Percentiles rank a stretch among this genome's conserved stretches.
Evolutionary conservation across 2,329 filamentous ascomycete species (phyloP).

Genomic region (Alternaria brassicicola): DNA sequence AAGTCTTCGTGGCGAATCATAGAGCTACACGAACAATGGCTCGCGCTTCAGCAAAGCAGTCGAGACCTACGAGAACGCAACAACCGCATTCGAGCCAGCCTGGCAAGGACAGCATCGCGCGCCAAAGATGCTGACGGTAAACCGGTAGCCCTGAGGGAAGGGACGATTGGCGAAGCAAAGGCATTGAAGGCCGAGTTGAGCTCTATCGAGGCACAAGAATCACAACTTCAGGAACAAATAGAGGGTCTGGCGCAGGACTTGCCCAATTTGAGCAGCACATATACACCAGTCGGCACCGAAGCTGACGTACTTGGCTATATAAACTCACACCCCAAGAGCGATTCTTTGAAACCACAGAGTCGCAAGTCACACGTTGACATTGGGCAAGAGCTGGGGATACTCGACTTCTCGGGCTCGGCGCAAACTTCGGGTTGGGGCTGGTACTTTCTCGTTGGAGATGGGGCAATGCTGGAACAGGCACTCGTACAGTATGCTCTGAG

Average conservation of each 20-base stretch:
- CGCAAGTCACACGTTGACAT: conserved; percentile 85
- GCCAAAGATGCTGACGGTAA: conserved; percentile 38
- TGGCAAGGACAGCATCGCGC: conserved; percentile 49
- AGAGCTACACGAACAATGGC: conserved; percentile 55
- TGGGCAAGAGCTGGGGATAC: conserved; percentile 80
- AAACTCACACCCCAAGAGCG: conserved; percentile 67
- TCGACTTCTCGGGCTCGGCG: conserved; percentile 84
- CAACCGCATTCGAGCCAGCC: conserved; percentile 66
- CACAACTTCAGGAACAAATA: conserved; percentile 68
- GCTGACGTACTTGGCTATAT: conserved; percentile 75
- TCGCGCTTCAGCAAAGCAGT: conserved; percentile 62
- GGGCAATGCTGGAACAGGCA: conserved; percentile 91
- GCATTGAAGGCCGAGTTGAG: conserved; percentile 67
- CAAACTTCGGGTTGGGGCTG: conserved; percentile 94
- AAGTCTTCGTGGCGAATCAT: conserved; percentile 61
- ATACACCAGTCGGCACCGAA: conserved; percentile 74
- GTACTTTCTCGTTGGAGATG: conserved; percentile 95
- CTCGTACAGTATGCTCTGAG: conserved; percentile 84
- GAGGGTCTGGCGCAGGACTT: conserved; percentile 75
- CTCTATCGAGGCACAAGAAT: conserved; percentile 66
- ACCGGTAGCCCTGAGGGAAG: conserved; percentile 52
- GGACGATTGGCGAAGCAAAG: conserved; percentile 68
- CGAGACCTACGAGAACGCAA: conserved; percentile 68
- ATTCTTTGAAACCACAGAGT: conserved; percentile 48
- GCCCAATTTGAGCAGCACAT: conserved; percentile 81